phyloP scores from a whole-genome alignment of 768 basidiomycete genomes.

The Suillus clintonianus region DNA sequence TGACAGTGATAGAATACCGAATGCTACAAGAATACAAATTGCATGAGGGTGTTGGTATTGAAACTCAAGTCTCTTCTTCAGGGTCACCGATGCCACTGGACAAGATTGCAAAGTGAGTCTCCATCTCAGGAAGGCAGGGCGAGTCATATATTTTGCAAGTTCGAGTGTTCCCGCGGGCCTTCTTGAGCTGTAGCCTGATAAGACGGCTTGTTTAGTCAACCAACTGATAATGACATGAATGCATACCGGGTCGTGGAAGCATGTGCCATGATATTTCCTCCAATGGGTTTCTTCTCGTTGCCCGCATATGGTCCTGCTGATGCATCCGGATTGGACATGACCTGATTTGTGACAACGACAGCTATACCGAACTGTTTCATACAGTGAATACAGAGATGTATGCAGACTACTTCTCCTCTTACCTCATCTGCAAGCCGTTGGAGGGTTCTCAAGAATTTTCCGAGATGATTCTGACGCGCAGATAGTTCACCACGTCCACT shows the following conservation, averaged over 20 bases:
- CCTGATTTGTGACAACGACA: constrained; percentile 96
- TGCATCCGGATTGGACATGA: constrained; percentile 98
- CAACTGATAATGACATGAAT: not conserved
- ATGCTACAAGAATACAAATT: constrained; percentile 1
- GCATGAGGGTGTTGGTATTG: not conserved
- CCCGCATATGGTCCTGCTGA: constrained; percentile 84
- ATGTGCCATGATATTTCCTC: constrained; percentile 99
- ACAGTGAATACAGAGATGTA: constrained; percentile 11
- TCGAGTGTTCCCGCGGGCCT: constrained; percentile 88
- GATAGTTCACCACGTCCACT: constrained; percentile 94
- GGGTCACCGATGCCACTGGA: constrained; percentile 92
- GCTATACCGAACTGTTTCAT: constrained; percentile 87
- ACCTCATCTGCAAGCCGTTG: constrained; percentile 97
- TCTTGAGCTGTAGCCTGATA: constrained; percentile 82
- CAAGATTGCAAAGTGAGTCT: constrained; percentile 93
- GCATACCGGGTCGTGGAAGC: constrained; percentile 92
- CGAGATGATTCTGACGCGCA: constrained; percentile 92
- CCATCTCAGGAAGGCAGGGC: constrained; percentile 95
- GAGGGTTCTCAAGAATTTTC: constrained; percentile 91
- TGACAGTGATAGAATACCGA: constrained; percentile 11
- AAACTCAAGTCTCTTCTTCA: constrained; percentile 70
- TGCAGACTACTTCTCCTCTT: constrained; percentile 20
- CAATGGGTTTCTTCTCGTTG: constrained; percentile 98
- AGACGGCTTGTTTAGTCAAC: constrained; percentile 11
- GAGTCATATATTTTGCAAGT: constrained; percentile 98